Conservation (phyloP, 192 early-diverging fungal species). For the Podila clonocystis region DNA sequence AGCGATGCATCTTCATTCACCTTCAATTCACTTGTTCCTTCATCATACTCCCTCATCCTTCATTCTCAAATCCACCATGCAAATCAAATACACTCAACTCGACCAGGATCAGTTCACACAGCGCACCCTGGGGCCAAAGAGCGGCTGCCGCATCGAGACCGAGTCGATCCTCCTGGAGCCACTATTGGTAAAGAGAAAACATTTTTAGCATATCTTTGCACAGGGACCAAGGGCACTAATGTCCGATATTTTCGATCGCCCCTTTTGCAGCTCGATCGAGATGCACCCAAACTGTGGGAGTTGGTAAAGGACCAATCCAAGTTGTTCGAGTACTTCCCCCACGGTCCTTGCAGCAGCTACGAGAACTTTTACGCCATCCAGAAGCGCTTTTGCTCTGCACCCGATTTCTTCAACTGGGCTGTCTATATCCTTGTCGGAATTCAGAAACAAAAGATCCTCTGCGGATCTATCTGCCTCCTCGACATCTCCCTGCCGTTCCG, state of each 20-base stretch:
- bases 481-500: conserved; percentile 25
- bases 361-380: conserved; percentile 21
- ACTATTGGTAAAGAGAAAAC: conserved; percentile 3
- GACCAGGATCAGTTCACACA: conserved; percentile 19
- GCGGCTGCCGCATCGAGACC: conserved; percentile 30
- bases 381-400: neutral
- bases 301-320: conserved; percentile 31
- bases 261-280: conserved; percentile 17
- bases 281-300: conserved; percentile 33
- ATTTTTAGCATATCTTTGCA: neutral
- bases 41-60: neutral
- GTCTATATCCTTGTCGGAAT: conserved; percentile 9
- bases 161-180: conserved; percentile 33
- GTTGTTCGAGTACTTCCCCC: conserved; percentile 26
- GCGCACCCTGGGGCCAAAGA: conserved; percentile 26
- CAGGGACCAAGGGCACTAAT: neutral
- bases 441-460: conserved; percentile 24
- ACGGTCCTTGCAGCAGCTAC: conserved; percentile 9
- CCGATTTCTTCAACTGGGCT: conserved; percentile 22
- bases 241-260: neutral
- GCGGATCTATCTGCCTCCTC: conserved; percentile 31
- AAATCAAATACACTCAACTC: conserved; percentile 18
- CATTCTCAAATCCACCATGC: neutral
- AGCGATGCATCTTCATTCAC: neutral
- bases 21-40: neutral